A percentile compares a stretch with the other conserved stretches of the same genome.
phyloP scores from a whole-genome alignment of 1,284 basidiomycete genomes.

The Ustilago shanxiensis region DNA sequence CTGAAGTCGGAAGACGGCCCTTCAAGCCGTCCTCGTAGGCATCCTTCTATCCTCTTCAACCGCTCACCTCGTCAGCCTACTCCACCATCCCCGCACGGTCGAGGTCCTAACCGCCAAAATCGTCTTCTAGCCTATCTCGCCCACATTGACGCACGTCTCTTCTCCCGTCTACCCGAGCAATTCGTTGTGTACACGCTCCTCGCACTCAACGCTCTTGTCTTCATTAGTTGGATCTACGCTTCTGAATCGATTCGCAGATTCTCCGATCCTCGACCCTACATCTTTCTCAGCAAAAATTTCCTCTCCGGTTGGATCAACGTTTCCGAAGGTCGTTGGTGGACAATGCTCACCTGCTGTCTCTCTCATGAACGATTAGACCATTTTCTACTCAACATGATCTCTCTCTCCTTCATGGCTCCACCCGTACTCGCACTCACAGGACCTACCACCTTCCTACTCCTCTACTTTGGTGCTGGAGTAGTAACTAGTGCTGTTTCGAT shows the following conservation, averaged over 20 bases:
- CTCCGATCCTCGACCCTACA: slow-evolving; percentile 74
- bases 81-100: not conserved
- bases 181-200: slow-evolving; percentile 46
- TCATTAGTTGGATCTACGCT: slow-evolving; percentile 52
- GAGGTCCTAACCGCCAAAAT: not conserved
- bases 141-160: slow-evolving; percentile 11
- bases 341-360: slow-evolving; percentile 76
- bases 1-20: slow-evolving; percentile 13
- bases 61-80: not conserved
- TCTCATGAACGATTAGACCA: slow-evolving; percentile 72
- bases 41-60: slow-evolving; percentile 22
- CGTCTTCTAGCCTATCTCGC: slow-evolving; percentile 2
- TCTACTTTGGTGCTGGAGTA: slow-evolving; percentile 78
- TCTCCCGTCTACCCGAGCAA: slow-evolving; percentile 7
- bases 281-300: slow-evolving; percentile 81
- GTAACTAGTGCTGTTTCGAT: slow-evolving; percentile 74
- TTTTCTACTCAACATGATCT: slow-evolving; percentile 82
- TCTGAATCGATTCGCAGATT: slow-evolving; percentile 64
- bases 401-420: slow-evolving; percentile 83
- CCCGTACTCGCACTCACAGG: slow-evolving; percentile 80
- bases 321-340: slow-evolving; percentile 82
- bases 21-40: not conserved
- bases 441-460: slow-evolving; percentile 77
- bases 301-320: slow-evolving; percentile 76
- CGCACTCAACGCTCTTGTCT: slow-evolving; percentile 54